Conservation (phyloP, 192 early-diverging fungal species). For the Nowakowskiella sp. region DNA sequence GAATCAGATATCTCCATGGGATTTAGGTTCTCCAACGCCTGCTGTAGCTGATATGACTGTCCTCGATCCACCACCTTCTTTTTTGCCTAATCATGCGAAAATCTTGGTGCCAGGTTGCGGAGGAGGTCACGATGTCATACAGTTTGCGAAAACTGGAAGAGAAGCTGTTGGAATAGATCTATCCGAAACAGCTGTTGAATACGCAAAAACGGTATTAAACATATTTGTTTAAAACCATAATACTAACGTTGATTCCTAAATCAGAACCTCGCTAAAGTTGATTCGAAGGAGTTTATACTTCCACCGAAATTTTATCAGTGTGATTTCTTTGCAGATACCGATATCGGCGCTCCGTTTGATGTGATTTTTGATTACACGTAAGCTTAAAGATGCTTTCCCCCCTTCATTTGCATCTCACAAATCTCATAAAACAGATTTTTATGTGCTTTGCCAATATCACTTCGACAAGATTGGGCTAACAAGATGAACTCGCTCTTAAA, state of each 20-base stretch:
- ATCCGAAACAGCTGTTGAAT: conserved; percentile 44
- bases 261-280: not conserved
- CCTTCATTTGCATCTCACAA: not conserved
- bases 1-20: conserved; percentile 10
- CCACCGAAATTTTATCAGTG: conserved; percentile 32
- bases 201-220: not conserved
- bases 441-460: conserved; percentile 61
- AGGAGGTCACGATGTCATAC: conserved; percentile 69
- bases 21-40: conserved; percentile 7
- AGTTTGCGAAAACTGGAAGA: conserved; percentile 45
- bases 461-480: conserved; percentile 55
- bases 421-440: no score
- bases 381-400: conserved; percentile 5
- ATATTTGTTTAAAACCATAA: not conserved
- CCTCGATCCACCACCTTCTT: not conserved
- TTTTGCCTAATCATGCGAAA: not conserved
- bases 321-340: conserved; percentile 72
- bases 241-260: not conserved
- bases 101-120: conserved; percentile 29
- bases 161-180: conserved; percentile 64
- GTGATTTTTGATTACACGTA: conserved; percentile 79
- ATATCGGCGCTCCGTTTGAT: conserved; percentile 33
- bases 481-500: conserved; percentile 57
- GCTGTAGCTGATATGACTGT: conserved; percentile 1
- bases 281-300: not conserved